Percentiles rank a stretch among this genome's conserved stretches.
Evolutionary conservation across 306 rosid genomes (phyloP).

Genomic region (Gastrolobium bilobum): DNA sequence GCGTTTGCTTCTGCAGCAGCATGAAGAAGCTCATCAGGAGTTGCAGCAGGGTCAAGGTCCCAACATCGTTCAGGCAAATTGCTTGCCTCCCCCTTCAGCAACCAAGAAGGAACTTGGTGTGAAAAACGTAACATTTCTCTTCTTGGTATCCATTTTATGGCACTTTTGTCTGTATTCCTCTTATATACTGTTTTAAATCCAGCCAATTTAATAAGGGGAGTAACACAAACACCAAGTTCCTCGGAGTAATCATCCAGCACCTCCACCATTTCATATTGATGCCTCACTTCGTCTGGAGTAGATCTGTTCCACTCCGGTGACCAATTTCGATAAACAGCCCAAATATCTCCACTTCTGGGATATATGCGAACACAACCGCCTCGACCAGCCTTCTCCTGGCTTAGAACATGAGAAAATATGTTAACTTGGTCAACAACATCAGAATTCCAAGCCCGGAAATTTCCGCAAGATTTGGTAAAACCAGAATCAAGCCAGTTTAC

Average conservation of each 20-base stretch:
- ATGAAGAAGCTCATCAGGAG: conserved; percentile 96
- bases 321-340: conserved; percentile 97
- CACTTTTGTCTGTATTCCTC: conserved; percentile 69
- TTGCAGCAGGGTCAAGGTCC: conserved; percentile 99
- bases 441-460: conserved; percentile 82
- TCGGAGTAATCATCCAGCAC: conserved; percentile 92
- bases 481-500: conserved; percentile 93
- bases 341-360: conserved; percentile 85
- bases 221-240: conserved; percentile 85
- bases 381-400: conserved; percentile 83
- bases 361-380: conserved; percentile 94
- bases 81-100: conserved; percentile 65
- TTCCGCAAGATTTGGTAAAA: conserved; percentile 97
- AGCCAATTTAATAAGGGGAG: conserved; percentile 82
- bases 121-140: conserved; percentile 94
- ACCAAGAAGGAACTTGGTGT: conserved; percentile 95
- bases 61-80: conserved; percentile 82
- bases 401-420: conserved; percentile 87
- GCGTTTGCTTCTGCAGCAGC: conserved; percentile 58
- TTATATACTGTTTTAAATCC: conserved; percentile 93
- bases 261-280: conserved; percentile 97
- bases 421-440: conserved; percentile 91
- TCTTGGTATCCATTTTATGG: conserved; percentile 84
- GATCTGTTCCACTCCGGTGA: conserved; percentile 85
- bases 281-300: conserved; percentile 88